Conservation (phyloP, 148 eudicot species). For the Fagopyrum esculentum region DNA sequence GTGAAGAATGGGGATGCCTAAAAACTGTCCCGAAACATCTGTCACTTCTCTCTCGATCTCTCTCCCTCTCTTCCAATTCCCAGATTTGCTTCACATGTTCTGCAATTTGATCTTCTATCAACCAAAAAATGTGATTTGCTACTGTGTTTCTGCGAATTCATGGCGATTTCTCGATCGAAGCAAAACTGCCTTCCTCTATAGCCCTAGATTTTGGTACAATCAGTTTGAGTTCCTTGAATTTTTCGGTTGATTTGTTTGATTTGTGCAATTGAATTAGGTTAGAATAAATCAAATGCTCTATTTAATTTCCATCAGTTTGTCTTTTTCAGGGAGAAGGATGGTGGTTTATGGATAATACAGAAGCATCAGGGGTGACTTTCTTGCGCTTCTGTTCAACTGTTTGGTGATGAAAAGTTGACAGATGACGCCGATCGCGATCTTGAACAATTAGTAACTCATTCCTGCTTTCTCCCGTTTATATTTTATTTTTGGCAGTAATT, state of each 20-base stretch:
- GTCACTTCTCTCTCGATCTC: slow-evolving; percentile 19
- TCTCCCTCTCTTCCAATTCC: slow-evolving; percentile 4
- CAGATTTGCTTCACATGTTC: background rate
- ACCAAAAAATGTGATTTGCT: background rate
- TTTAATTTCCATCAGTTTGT: background rate
- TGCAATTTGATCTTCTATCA: background rate
- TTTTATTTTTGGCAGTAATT: background rate
- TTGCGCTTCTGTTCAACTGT: background rate
- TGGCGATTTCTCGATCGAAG: background rate
- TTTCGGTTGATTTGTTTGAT: background rate
- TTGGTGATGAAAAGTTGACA: background rate
- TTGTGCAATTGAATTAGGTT: background rate
- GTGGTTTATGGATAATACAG: background rate
- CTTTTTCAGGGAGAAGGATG: background rate
- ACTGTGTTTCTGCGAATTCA: background rate
- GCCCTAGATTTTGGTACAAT: background rate
- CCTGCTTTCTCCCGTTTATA: background rate
- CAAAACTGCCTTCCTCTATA: background rate
- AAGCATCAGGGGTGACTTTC: background rate
- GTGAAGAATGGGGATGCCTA: slow-evolving; percentile 28
- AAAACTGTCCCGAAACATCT: slow-evolving; percentile 26
- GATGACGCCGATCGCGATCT: background rate
- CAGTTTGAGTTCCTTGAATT: background rate
- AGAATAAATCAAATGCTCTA: background rate
- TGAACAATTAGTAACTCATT: background rate